Evolutionary conservation across 805 yeast species (phyloP), one percentile per base, ranked within the genome.

Genomic region (Cyberlindnera xylosilytica): DNA sequence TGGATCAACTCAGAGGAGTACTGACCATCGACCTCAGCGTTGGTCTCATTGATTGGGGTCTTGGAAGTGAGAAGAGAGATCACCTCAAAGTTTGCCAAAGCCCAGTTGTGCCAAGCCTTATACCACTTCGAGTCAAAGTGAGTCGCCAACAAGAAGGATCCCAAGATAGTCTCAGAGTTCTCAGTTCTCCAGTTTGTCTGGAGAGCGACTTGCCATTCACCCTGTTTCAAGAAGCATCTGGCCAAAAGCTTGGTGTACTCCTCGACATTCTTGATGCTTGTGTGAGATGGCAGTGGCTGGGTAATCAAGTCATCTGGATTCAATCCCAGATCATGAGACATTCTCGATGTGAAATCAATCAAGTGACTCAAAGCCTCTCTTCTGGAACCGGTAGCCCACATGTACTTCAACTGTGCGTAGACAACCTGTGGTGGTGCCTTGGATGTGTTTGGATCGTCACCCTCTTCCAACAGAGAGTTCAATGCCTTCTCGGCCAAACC

Each of bases 41-140:
- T 58, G 16, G 58, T 52, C 27, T 63, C 60, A 39, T 60, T 59
- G 18, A 61, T 56, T 6, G 63, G 62, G 41, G 63, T 57, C 47
- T 60, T 46, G 28, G 69, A 58, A 1, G 71, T 64, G 20, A 73
- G 66, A 20, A 83, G 70, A 0, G 96, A 84, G 17, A 91, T 84
- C 1, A 91, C 98, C 60, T 93, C 97, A 60, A 90, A 93, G 63
- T 95, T 93, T 1, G 98, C 97, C 58, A 95, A 70, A 0, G 99
- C 99, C 99, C 99, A 93, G 58, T 89, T 91, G 61, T 93, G 99
- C 99, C 99, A 95, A 15, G 98, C 99, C 59, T 95, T 93, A 58
- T 93, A 93, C 97, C 99, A 93, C 19, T 78, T 76, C 27, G 78
- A 73, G 60, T 93, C 97, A 63, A 93, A 91, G 60, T 90, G 97